Percentiles rank a stretch among this genome's conserved stretches.
Conservation (phyloP, 169 alveolate genomes). For the Plasmodium gallinaceum region DNA sequence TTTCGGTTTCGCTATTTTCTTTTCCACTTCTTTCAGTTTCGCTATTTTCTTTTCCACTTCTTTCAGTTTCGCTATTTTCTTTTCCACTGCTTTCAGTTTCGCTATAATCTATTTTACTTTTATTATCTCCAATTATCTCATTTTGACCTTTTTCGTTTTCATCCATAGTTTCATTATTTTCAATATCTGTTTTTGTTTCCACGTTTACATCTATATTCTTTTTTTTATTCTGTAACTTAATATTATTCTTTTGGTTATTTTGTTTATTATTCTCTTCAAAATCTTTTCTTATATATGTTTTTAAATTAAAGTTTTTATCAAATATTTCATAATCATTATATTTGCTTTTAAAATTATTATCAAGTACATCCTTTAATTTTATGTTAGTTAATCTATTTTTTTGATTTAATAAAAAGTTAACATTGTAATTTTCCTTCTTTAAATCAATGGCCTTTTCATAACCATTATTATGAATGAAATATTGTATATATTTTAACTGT, state of each 20-base stretch:
- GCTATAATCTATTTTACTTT: background rate
- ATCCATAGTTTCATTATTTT: background rate
- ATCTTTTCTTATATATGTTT: background rate
- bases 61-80: background rate
- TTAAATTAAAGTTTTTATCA: background rate
- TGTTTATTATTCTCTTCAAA: background rate
- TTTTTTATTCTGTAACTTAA: background rate
- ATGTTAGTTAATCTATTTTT: slow-evolving; percentile 12
- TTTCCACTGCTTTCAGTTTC: background rate
- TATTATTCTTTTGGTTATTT: background rate
- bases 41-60: background rate
- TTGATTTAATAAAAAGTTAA: slow-evolving; percentile 10
- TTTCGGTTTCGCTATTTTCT: background rate
- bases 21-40: background rate
- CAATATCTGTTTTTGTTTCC: background rate
- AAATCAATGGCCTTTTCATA: slow-evolving; percentile 61
- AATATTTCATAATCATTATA: background rate
- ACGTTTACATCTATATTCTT: background rate
- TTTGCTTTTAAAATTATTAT: background rate
- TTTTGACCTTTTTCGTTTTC: too few species aligned
- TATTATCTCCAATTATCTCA: too few species aligned
- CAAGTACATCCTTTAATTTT: background rate
- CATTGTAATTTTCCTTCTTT: background rate
- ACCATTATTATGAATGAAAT: slow-evolving; percentile 46
- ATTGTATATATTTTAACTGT: slow-evolving; percentile 65